Conservation (phyloP, 768 basidiomycete genomes). For the Agrocybe chaxingu region DNA sequence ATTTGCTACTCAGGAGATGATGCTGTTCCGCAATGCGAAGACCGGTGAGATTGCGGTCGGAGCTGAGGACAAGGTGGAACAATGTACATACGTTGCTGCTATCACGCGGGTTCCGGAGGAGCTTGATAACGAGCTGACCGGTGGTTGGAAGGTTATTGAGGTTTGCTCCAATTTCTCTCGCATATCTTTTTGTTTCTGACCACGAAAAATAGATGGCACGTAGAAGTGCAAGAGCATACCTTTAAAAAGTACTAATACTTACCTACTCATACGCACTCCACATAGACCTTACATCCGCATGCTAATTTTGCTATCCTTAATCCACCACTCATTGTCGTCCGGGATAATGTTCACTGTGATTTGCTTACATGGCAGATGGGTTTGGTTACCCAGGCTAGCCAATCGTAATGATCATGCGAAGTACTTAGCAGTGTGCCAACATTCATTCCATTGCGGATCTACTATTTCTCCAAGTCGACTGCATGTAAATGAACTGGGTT, state of each 20-base stretch:
- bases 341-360: no score
- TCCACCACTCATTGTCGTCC: not conserved
- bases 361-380: no score
- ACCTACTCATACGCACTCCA: slow-evolving; percentile 14
- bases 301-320: not conserved
- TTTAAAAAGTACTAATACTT: slow-evolving; percentile 33
- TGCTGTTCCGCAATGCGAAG: slow-evolving; percentile 87
- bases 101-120: slow-evolving; percentile 87
- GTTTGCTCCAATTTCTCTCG: slow-evolving; percentile 39
- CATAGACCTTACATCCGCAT: not conserved
- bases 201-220: slow-evolving; percentile 34
- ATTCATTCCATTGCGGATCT: no score
- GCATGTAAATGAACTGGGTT: no score
- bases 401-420: no score
- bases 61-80: slow-evolving; percentile 47
- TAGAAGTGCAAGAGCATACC: slow-evolving; percentile 45
- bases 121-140: slow-evolving; percentile 88
- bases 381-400: no score
- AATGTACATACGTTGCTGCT: slow-evolving; percentile 85
- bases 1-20: slow-evolving; percentile 89
- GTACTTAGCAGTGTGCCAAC: no score
- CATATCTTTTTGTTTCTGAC: slow-evolving; percentile 2
- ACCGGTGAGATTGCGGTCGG: slow-evolving; percentile 86
- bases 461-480: no score
- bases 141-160: slow-evolving; percentile 98